Evolutionary conservation across 2,329 filamentous ascomycete genomes (phyloP), one percentile per base, ranked within the genome.

Genomic region (Talaromyces sp.): DNA sequence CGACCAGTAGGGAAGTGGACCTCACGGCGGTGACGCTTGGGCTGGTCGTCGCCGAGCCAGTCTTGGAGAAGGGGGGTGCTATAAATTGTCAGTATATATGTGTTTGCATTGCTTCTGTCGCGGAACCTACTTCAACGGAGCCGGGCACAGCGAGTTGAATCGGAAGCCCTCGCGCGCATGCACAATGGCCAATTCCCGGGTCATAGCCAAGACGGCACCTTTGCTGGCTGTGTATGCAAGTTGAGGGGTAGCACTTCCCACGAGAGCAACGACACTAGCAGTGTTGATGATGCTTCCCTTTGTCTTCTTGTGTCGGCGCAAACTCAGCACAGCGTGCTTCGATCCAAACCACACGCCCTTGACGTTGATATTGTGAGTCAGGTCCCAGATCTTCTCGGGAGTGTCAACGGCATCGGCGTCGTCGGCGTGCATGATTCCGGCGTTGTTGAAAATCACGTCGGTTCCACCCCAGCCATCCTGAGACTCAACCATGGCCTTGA

Each of bases 331-430:
- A 7, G 93, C 92, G 75, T 96, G 91, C 83, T 96, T 97, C 84
- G 87, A 89, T 63, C 93, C 93, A 75, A 86, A 97, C 93, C 93
- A 96, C n/a, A 97, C 93, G 51, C 93, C 93, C 85, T 97, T 97
- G 76, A 96, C 93, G 77, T 97, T 97, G 82, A 96, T 96, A 74
- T 86, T 88, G 64, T 96, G 92, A 4, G 93, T 97, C 67, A 96
- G 80, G 71, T 97, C 92, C 93, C 93, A 97, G 80, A 97, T 93
- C 70, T 86, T 87, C 80, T 96, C 92, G 57, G 91, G 88, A 1
- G 92, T 96, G 74, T 89, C 85, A 73, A 96, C 81, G 55, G 93
- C 92, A 75, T 92, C 88, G 71, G 85, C 88, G 75, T 92, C 89
- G 62, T 89, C 82, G 55, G 86, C 88, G 79, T 96, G 93, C 93